A percentile compares a stretch with the other conserved stretches of the same genome.
Evolutionary conservation across 768 basidiomycete genomes (phyloP).

Genomic region (Mrakia frigida): DNA sequence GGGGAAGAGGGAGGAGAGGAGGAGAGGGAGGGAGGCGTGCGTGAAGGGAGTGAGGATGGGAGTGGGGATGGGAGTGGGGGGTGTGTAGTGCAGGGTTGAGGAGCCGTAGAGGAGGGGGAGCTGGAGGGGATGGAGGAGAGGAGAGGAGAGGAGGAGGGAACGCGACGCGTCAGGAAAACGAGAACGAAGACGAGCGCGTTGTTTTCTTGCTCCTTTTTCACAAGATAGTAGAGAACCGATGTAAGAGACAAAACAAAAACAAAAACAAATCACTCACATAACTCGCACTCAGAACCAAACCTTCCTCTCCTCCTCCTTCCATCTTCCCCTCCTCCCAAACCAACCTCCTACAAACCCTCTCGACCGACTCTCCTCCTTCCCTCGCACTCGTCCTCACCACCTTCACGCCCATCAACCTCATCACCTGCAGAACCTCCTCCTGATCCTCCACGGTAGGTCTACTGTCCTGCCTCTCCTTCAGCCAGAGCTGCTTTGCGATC

Average conservation of each 20-base stretch:
- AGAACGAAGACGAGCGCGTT: background rate
- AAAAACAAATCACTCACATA: background rate
- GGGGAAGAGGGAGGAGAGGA: background rate
- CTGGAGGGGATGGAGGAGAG: background rate
- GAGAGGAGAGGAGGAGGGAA: background rate
- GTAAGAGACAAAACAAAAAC: background rate
- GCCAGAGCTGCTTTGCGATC: background rate
- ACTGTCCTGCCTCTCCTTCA: background rate
- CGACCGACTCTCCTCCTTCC: background rate
- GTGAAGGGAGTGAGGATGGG: background rate
- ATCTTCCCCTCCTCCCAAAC: background rate
- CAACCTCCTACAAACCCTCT: background rate
- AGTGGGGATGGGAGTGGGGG: background rate
- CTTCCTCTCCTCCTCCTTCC: background rate
- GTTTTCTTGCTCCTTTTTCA: too few species aligned
- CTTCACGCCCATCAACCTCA: background rate
- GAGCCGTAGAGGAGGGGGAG: background rate
- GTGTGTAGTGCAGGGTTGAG: background rate
- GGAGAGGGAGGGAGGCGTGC: background rate
- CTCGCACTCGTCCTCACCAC: background rate
- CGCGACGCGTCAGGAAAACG: background rate
- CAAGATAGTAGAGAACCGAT: too few species aligned
- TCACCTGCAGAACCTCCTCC: background rate
- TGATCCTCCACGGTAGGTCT: background rate
- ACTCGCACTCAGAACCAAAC: background rate